phyloP scores from a whole-genome alignment of 306 rosid genomes.

The Albizia julibrissin region DNA sequence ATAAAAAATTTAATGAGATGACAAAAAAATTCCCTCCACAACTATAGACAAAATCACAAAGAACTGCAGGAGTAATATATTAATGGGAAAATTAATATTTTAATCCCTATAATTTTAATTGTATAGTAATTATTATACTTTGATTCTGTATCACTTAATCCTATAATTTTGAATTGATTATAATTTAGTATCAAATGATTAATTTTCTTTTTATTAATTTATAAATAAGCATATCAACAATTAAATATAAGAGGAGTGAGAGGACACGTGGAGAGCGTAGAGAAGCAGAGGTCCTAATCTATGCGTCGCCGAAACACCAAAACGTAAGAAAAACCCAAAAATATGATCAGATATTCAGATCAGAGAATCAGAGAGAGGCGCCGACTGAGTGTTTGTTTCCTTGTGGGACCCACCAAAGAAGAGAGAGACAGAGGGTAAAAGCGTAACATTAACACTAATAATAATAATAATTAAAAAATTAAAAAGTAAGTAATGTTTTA shows the following conservation, averaged over 20 bases:
- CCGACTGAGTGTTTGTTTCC: neutral
- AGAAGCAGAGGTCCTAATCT: neutral
- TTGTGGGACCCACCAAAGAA: neutral
- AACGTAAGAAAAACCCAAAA: neutral
- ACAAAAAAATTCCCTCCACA: too few species aligned
- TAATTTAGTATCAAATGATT: accelerated
- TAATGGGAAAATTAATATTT: too few species aligned
- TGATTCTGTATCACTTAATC: accelerated
- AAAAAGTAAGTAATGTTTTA: neutral
- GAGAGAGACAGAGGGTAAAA: neutral
- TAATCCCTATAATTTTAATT: too few species aligned
- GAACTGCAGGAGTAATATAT: too few species aligned
- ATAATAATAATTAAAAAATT: too few species aligned
- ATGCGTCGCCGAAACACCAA: neutral
- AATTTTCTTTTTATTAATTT: too few species aligned
- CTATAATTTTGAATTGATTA: too few species aligned
- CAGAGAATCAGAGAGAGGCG: neutral
- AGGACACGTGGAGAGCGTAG: neutral
- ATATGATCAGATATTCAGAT: neutral
- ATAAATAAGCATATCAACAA: too few species aligned
- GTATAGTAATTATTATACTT: accelerated
- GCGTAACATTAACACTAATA: neutral
- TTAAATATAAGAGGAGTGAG: neutral
- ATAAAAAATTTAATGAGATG: too few species aligned
- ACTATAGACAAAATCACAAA: too few species aligned